Evolutionary conservation across 2,329 filamentous ascomycete species (phyloP), one percentile per base, ranked within the genome.

Genomic region (Aspergillus japonicus): DNA sequence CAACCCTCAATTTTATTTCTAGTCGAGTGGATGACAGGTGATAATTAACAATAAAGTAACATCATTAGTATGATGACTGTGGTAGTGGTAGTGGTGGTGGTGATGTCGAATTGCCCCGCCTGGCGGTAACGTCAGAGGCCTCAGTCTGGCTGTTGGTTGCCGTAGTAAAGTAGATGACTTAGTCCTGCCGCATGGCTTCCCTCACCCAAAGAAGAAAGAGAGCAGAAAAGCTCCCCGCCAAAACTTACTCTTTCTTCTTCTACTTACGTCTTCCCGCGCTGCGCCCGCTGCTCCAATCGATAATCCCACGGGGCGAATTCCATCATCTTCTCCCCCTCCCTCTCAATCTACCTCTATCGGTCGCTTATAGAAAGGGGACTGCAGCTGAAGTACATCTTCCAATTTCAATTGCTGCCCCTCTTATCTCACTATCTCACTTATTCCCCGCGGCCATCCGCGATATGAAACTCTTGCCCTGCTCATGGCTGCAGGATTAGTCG

Each of bases 401-500:
- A 19, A 44, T 44, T 35, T 53, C 63, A 66, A 67, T 67, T 66
- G 62, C 59, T 50, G 58, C 31, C 42, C 42, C 49, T 31, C 31
- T 44, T 23, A 24, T 50, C 26, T 31, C 31, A 35, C 14, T 29
- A 29, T 29, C 26, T 48, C 51, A 19, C 42, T 42, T 42, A 52
- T 42, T 47, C 57, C 42, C 60, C 63, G 56, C 59, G 50, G 56
- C 59, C 56, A 57, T 60, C 60, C 62, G 68, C 72, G 72, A 73
- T 62, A 75, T 75, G 72, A 68, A 66, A 67, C 65, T 61, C 39
- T 67, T 61, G 68, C 63, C 66, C 66, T 71, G 69, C 65, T 64
- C 69, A 77, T 78, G 76, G 74, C 75, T 68, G 74, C 74, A 60
- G 74, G 71, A 72, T 73, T 69, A 64, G 67, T 77, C 68, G 66